Conservation (phyloP, 495 filamentous ascomycete species). For the Trichocladium antarcticum region DNA sequence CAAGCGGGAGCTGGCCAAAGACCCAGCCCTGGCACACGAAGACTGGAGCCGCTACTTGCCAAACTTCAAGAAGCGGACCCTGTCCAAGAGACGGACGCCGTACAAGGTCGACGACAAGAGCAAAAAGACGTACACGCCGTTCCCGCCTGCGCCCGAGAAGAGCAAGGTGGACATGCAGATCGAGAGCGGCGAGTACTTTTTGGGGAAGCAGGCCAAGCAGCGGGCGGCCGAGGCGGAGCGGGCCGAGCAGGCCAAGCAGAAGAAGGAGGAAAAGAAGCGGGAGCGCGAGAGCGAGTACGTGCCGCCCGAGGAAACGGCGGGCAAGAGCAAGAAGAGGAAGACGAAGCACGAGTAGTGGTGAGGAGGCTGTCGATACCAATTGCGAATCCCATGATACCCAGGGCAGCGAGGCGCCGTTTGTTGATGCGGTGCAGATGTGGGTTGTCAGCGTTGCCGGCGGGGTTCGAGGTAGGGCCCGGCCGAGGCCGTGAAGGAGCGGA, state of each 20-base stretch:
- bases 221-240: slow-evolving; percentile 65
- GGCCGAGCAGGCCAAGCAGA: slow-evolving; percentile 68
- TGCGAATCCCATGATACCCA: slow-evolving; percentile 24
- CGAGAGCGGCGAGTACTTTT: slow-evolving; percentile 94
- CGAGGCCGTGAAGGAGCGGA: background rate
- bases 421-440: slow-evolving; percentile 2
- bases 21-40: slow-evolving; percentile 74
- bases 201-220: slow-evolving; percentile 84
- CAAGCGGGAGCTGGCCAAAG: slow-evolving; percentile 93
- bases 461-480: background rate
- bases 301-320: slow-evolving; percentile 64
- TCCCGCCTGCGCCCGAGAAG: slow-evolving; percentile 50
- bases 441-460: background rate
- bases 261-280: slow-evolving; percentile 79
- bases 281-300: slow-evolving; percentile 76
- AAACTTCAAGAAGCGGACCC: slow-evolving; percentile 92
- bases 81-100: slow-evolving; percentile 73
- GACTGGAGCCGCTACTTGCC: slow-evolving; percentile 95
- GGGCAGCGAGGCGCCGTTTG: slow-evolving; percentile 12
- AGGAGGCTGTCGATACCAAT: slow-evolving; percentile 8
- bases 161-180: slow-evolving; percentile 98
- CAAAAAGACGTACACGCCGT: slow-evolving; percentile 89
- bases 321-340: slow-evolving; percentile 50
- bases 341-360: slow-evolving; percentile 37
- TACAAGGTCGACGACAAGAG: slow-evolving; percentile 82